Base-by-base conservation (phyloP, 495 filamentous ascomycete genomes). In the Pyronema domesticum region DNA sequence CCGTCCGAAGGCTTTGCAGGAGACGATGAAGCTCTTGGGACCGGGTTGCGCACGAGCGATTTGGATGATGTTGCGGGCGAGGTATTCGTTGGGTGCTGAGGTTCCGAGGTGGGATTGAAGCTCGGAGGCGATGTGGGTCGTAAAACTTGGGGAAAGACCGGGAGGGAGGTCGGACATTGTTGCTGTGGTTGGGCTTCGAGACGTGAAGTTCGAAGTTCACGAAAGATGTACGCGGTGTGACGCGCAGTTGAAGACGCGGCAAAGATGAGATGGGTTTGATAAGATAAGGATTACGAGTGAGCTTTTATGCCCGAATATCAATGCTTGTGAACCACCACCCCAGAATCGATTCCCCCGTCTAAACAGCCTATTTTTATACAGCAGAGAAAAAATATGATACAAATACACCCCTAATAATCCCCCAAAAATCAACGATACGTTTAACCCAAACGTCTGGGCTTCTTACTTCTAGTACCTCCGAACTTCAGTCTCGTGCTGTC, bases 401-500 rank as follows among this genome's bases (percentile, higher is more conserved):
- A 30, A 30, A 30, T 30, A 30, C 23, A 30, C 23, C 23, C 23
- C 1, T 30, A 30, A 30, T 2, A 5, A 30, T 30, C 23, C 23
- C 23, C 23, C 23, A 1, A 30, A 30, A 30, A 30, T 30, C 23
- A 30, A 30, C 23, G 23, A 30, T 30, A 19, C 17, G 65, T 73
- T 88, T 73, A 86, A 45, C 52, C 82, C 71, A 95, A 70, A 72
- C 91, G 80, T 66, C 87, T 87, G 39, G 78, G 77, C 62, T 78
- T 83, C 65, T 72, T 73, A 72, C 85, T 86, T 68, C 89, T 83
- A 56, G 86, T 87, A 63, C 91, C 93, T 70, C 93, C 91, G 72
- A 95, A 94, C 71, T 96, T 98, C 65, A 96, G 65, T 63, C 84
- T 80, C 46, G 87, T 94, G 36, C 76, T 69, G 73, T 98, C 91